Base-by-base conservation (phyloP, 2,329 filamentous ascomycete genomes). In the Rhinocladiella similis region DNA sequence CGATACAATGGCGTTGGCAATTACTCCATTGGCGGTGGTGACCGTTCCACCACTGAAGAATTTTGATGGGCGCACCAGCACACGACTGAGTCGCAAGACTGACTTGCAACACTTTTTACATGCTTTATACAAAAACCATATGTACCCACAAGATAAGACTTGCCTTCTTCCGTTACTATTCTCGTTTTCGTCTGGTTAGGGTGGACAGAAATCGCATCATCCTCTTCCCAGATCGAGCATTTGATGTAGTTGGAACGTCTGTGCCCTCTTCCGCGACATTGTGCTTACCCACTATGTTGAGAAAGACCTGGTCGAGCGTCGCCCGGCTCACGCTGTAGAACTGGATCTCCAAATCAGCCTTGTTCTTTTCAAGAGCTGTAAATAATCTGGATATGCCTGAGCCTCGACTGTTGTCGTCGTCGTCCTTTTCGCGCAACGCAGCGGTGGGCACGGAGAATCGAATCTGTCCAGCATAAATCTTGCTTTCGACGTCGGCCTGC, bases 261-360 rank as follows among this genome's bases (percentile, higher is more conserved):
- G 41, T 62, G 55, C 66, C 69, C 74, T 93, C 91, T 70, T 95
- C 90, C 63, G 86, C 78, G 5, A 93, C 82, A 69, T 91, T 85
- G 70, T 95, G 88, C 71, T 85, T 83, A 1, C 87, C 86, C 0
- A 96, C 91, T 68, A 97, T 94, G 22, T 82, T 82, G 70, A 97
- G 73, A 72, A 97, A 97, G 0, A 97, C 91, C 72, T 96, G 90
- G 69, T 97, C 92, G 41, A 97, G 75, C 14, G 90, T 95, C 16
- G 91, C 94, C 20, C 90, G 90, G 56, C 84, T 89, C 62, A 96
- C 90, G 48, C 88, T 91, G 72, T 93, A 97, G 71, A 95, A 90
- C 69, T 90, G 87, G 47, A 96, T 81, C 0, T 89, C 89, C 25
- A 96, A 72, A 3, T 74, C 72, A 18, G 83, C 76, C 66, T 87